Evolutionary conservation across 257 asterid species (phyloP), one percentile per base, ranked within the genome.

Genomic region (Solanum sitiens): DNA sequence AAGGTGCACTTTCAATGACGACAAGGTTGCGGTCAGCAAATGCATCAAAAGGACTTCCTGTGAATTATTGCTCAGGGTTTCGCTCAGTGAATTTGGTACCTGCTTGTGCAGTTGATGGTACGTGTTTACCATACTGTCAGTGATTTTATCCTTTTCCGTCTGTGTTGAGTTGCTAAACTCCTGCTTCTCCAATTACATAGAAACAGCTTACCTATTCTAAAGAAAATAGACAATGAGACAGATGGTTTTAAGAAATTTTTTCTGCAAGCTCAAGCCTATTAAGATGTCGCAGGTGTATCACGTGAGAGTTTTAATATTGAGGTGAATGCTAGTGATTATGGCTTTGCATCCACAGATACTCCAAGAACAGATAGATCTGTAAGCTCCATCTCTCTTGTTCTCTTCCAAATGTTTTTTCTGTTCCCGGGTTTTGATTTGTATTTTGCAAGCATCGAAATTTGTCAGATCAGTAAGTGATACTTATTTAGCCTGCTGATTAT

Each of bases 301-400:
- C 99, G 99, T 11, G 95, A 95, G 90, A 94, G 93, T 89, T 97
- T 95, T 90, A 95, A 92, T 87, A 61, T 87, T 79, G 94, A 91
- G 86, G 98, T 95, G 90, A 94, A 94, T 35, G 99, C 99, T 39
- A 86, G 83, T 87, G 96, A 95, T 75, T 93, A 92, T 84, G 98
- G 99, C 67, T 95, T 97, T 92, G 95, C 91, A 85, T 95, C 98
- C 71, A 92, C 98, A n/a, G 98, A 97, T 87, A 95, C 99, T 89
- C 99, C 99, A 87, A 93, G 99, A 90, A 95, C 99, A 27, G 99
- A 97, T 90, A 92, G 99, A 95, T 97, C 98, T 76, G 99, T 97
- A 93, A 92, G 56, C 89, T 68, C n/a, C 14, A 11, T 32, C 67
- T 70, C 80, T 85, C 63, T 85, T 82, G 30, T 50, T 45, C 20